Evolutionary conservation across 2,329 filamentous ascomycete species (phyloP).

Genomic region (Colletotrichum costaricense): DNA sequence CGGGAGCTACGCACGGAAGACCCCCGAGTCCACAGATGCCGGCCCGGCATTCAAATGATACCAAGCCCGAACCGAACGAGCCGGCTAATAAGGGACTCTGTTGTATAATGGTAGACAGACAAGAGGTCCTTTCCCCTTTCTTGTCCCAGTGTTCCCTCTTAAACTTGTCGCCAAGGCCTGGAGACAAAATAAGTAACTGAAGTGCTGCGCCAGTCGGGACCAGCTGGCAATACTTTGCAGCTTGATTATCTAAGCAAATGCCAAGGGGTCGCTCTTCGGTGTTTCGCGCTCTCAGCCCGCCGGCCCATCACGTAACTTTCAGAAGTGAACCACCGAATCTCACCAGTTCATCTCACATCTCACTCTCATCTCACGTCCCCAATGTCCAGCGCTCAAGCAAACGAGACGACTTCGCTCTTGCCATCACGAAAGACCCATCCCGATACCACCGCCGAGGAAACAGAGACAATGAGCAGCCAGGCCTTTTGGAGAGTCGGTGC

Average conservation of each 20-base stretch:
- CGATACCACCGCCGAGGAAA: background rate
- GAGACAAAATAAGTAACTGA: too few relatives aligned
- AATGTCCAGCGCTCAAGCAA: slow-evolving; percentile 11
- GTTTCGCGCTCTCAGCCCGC: slow-evolving; percentile 8
- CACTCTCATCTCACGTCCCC: background rate
- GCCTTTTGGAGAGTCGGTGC: slow-evolving; percentile 71
- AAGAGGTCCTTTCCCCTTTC: background rate
- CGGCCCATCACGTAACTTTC: background rate
- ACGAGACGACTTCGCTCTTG: slow-evolving; percentile 18
- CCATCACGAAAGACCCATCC: background rate
- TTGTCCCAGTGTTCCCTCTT: background rate
- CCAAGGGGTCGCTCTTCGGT: background rate
- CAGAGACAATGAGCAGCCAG: slow-evolving; percentile 39
- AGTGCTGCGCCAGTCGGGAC: too few relatives aligned
- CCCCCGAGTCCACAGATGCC: background rate
- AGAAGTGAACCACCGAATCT: background rate
- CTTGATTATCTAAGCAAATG: slow-evolving; percentile 15
- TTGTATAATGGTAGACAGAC: background rate
- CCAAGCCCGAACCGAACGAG: background rate
- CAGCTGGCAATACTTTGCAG: background rate
- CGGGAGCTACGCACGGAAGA: background rate
- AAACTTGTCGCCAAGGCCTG: background rate
- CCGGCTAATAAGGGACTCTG: background rate
- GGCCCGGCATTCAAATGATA: background rate
- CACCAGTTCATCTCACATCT: background rate